A percentile compares a stretch with the other conserved stretches of the same genome.
phyloP scores from a whole-genome alignment of 306 rosid species.

The Prunus fruticosa region DNA sequence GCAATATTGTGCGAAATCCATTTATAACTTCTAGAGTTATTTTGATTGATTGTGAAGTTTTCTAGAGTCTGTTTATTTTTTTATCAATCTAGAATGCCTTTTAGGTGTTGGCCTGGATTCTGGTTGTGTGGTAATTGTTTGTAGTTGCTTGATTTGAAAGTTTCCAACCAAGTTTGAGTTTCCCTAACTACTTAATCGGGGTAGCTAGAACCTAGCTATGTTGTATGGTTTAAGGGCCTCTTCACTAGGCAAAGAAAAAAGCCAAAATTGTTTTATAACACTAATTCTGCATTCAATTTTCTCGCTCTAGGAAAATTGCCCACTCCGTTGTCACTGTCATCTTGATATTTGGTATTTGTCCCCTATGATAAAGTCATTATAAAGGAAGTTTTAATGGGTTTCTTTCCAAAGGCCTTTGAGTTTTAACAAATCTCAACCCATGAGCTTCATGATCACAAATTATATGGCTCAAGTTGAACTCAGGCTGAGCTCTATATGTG shows the following conservation, averaged over 20 bases:
- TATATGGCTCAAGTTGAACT: neutral
- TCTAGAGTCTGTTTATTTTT: slow-evolving; percentile 4
- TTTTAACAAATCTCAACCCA: neutral
- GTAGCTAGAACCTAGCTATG: no score
- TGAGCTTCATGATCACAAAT: neutral
- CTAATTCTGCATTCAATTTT: neutral
- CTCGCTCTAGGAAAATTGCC: neutral
- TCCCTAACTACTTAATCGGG: neutral
- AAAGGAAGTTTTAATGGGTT: neutral
- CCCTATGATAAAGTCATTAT: neutral
- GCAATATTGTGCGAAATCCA: neutral
- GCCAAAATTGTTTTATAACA: neutral
- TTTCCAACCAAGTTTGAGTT: neutral
- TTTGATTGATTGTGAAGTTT: no score
- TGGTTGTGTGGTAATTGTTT: neutral
- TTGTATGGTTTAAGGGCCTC: neutral
- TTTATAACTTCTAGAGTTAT: neutral
- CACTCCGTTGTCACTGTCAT: neutral
- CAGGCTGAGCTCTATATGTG: neutral
- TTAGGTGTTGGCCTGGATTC: slow-evolving; percentile 15
- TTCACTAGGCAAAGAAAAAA: neutral
- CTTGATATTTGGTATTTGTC: neutral
- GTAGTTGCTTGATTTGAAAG: neutral
- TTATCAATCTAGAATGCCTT: slow-evolving; percentile 8
- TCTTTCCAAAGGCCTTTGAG: neutral